Evolutionary conservation across 495 filamentous ascomycete genomes (phyloP).

Genomic region (Talaromyces wortmannii): DNA sequence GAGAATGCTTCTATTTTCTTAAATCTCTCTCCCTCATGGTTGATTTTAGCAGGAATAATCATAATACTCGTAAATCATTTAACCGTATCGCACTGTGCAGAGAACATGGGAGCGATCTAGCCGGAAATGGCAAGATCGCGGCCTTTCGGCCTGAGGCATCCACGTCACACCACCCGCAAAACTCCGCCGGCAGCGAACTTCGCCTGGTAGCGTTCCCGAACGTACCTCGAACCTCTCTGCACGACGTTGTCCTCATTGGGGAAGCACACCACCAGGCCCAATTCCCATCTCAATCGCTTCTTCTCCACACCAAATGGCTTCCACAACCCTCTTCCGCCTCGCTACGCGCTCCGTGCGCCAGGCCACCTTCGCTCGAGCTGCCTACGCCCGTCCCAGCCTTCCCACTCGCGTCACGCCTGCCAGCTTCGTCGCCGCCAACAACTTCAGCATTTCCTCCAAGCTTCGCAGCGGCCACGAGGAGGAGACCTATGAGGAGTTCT

Average conservation of each 20-base stretch:
- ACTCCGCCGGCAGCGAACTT: conserved; percentile 28
- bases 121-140: conserved; percentile 1
- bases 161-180: conserved; percentile 44
- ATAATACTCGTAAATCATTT: no score
- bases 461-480: conserved; percentile 61
- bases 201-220: conserved; percentile 13
- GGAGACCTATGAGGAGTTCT: conserved; percentile 98
- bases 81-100: background rate
- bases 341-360: conserved; percentile 61
- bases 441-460: conserved; percentile 64
- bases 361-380: conserved; percentile 49
- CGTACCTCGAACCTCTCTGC: conserved; percentile 14
- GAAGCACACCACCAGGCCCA: conserved; percentile 18
- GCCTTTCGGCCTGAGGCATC: conserved; percentile 17
- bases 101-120: background rate
- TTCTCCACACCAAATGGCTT: conserved; percentile 46
- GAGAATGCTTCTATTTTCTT: background rate
- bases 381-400: conserved; percentile 53
- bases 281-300: conserved; percentile 22
- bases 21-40: background rate
- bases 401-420: conserved; percentile 37
- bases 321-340: conserved; percentile 60
- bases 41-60: background rate
- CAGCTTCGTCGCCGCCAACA: conserved; percentile 41
- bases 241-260: conserved; percentile 16